Evolutionary conservation across 768 basidiomycete species (phyloP).

Genomic region (Lanmaoa rubissima): DNA sequence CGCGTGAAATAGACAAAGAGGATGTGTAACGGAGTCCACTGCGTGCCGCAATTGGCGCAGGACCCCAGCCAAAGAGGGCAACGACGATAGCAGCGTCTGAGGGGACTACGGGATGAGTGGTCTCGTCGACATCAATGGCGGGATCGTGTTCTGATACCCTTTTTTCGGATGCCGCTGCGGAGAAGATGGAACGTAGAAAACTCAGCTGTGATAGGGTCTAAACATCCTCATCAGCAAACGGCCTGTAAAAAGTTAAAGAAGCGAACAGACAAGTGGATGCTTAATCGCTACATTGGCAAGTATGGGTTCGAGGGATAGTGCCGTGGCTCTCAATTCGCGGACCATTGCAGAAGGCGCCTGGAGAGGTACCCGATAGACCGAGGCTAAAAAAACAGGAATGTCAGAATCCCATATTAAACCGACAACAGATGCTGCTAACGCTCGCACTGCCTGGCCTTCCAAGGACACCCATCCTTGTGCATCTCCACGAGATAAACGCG

Average conservation of each 20-base stretch:
- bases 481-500: constrained; percentile 57
- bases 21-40: constrained; percentile 11
- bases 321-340: constrained; percentile 55
- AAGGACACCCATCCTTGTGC: constrained; percentile 83
- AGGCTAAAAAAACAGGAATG: constrained; percentile 36
- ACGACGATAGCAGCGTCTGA: constrained; percentile 41
- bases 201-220: constrained; percentile 61
- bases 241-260: not conserved
- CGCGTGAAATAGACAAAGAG: constrained; percentile 25
- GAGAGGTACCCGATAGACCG: constrained; percentile 74
- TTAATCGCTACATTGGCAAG: constrained; percentile 56
- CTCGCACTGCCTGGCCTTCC: constrained; percentile 80
- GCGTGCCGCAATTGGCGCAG: constrained; percentile 29
- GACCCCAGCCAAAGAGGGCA: constrained; percentile 50
- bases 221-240: constrained; percentile 8
- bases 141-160: constrained; percentile 29
- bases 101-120: constrained; percentile 19
- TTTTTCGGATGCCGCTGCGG: constrained; percentile 27
- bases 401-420: not conserved
- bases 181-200: constrained; percentile 48
- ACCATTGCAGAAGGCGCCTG: constrained; percentile 63
- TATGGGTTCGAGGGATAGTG: constrained; percentile 49
- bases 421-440: constrained; percentile 41
- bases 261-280: constrained; percentile 65
- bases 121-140: constrained; percentile 10